A percentile compares a stretch with the other conserved stretches of the same genome.
Conservation (phyloP, 179 eudicot species). For the Actinidia chinensis region DNA sequence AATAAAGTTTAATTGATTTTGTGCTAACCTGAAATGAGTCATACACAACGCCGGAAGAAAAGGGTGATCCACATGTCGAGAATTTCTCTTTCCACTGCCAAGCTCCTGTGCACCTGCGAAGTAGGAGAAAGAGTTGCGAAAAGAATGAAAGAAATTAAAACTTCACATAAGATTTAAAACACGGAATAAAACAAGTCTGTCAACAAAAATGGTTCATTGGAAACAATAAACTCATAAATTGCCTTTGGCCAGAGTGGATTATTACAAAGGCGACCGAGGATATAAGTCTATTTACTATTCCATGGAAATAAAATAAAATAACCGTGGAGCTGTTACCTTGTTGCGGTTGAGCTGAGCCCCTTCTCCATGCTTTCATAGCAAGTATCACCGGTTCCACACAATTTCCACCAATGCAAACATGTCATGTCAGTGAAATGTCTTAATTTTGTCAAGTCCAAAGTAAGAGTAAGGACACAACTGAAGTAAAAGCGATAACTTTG, state of each 20-base stretch:
- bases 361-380: conserved; percentile 99
- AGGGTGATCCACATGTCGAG: conserved; percentile 94
- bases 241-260: background rate
- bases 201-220: background rate
- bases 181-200: background rate
- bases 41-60: conserved; percentile 97
- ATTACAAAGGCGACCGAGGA: background rate
- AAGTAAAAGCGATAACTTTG: background rate
- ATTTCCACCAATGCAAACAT: conserved; percentile 97
- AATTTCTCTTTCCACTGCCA: conserved; percentile 97
- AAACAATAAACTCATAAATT: background rate
- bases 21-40: conserved; percentile 94
- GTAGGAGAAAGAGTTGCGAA: background rate
- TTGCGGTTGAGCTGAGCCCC: conserved; percentile 81
- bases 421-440: conserved; percentile 22
- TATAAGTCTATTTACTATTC: background rate
- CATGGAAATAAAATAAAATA: background rate
- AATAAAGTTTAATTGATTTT: background rate
- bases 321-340: conserved; percentile 53
- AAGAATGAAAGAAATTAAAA: background rate
- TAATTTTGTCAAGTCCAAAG: background rate
- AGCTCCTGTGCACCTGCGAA: conserved; percentile 92
- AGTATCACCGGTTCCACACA: conserved; percentile 70
- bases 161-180: background rate
- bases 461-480: conserved; percentile 7